Conservation (phyloP, 1,139 yeast genomes). For the Sugiyamaella castrensis region DNA sequence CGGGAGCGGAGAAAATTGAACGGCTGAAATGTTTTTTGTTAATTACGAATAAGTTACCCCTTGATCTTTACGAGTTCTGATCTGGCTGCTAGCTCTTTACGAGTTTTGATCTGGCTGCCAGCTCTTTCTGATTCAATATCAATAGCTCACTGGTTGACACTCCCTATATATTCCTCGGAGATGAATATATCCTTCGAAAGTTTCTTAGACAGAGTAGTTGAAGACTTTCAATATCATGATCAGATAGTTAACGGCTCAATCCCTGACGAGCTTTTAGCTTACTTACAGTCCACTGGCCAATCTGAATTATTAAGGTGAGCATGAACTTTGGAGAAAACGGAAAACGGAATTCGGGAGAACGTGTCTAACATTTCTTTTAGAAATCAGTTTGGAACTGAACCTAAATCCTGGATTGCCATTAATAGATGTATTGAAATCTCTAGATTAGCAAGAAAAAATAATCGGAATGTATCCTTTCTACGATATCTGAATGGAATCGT, state of each 20-base stretch:
- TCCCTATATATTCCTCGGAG: too few species aligned
- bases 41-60: too few species aligned
- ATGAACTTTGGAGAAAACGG: background rate
- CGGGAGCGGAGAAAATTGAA: too few species aligned
- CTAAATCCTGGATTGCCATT: slow-evolving; percentile 1
- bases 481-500: slow-evolving; percentile 26
- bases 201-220: too few species aligned
- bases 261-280: slow-evolving; percentile 12
- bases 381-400: slow-evolving; percentile 2
- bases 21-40: too few species aligned
- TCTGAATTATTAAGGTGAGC: slow-evolving; percentile 13
- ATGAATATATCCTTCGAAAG: too few species aligned
- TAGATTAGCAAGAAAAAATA: background rate
- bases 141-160: too few species aligned
- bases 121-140: too few species aligned
- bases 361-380: background rate
- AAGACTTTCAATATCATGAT: slow-evolving; percentile 5
- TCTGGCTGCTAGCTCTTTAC: too few species aligned
- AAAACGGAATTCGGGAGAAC: too few species aligned
- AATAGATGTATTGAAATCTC: background rate
- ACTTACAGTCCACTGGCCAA: slow-evolving; percentile 6
- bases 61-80: too few species aligned
- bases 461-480: slow-evolving; percentile 6
- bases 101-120: too few species aligned
- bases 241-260: slow-evolving; percentile 11